Evolutionary conservation across 805 yeast species (phyloP), one percentile per base, ranked within the genome.

Genomic region (Kazachstania africana): DNA sequence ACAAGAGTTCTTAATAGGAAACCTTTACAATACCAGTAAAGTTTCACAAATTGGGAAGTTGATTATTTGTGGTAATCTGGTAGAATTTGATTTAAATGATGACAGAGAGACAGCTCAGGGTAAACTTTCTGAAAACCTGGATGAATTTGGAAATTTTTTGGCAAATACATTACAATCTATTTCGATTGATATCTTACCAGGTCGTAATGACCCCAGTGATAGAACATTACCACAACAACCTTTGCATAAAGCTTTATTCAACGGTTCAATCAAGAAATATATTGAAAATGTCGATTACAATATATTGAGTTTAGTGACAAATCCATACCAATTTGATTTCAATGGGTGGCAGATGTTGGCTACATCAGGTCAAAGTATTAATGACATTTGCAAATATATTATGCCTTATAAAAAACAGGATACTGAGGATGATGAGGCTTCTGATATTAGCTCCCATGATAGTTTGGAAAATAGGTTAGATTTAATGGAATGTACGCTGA

Each of bases 191-290:
- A 45, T 91, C 2, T 66, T 91, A 75, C 94, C 98, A 0, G 97
- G 98, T 4, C 68, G 61, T 6, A 57, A 65, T 4, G 98, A 91
- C 52, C 95, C 96, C 0, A 75, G 83, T n/a, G 93, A 81, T 38
- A 59, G 68, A 12, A 70, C 87, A 30, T 55, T 84, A 35, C 98
- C 98, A 1, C 96, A 91, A 54, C 94, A 80, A 52, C 80, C 94
- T 2, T 50, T 91, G n/a, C 95, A 88, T 50, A 63, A 63, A 32
- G 78, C 93, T 1, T 64, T 88, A 35, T 75, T 91, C 45, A 60
- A 63, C 3, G 48, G 53, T 10, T 60, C 69, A 14, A 24, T 55
- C 16, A 57, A 64, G 23, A 51, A 57, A 5, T 66, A 62, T 39
- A 45, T 73, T 16, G 60, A 57, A 3, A 45, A 50, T 1, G 43